Evolutionary conservation across 164 flowering plant genomes (phyloP).

Genomic region (Dillenia suffruticosa): DNA sequence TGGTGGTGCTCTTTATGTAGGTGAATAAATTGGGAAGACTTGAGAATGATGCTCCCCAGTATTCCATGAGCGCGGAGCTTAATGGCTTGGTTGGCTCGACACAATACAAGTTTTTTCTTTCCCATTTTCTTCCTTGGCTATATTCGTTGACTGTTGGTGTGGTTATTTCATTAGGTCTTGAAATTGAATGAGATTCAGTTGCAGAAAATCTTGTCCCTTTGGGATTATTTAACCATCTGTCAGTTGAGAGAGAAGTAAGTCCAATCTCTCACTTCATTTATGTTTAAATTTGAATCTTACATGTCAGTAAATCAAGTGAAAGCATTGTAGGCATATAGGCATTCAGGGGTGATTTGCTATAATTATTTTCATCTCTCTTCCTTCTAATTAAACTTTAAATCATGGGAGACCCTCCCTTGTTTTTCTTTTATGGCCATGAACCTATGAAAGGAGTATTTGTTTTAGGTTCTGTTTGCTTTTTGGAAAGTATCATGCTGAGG

Average conservation of each 20-base stretch:
- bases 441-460: no score
- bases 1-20: slow-evolving; percentile 23
- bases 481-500: no score
- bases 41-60: slow-evolving; percentile 67
- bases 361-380: not conserved
- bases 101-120: not conserved
- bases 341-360: no score
- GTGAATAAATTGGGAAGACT: slow-evolving; percentile 71
- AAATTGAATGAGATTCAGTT: slow-evolving; percentile 65
- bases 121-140: not conserved
- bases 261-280: not conserved
- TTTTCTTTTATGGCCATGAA: no score
- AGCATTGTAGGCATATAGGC: no score
- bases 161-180: slow-evolving; percentile 35
- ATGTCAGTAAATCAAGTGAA: no score
- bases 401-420: no score
- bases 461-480: no score
- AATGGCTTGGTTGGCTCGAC: slow-evolving; percentile 48
- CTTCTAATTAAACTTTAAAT: not conserved
- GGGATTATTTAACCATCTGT: slow-evolving; percentile 51
- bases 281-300: no score
- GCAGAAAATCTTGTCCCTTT: slow-evolving; percentile 52
- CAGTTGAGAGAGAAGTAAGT: slow-evolving; percentile 76
- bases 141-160: not conserved
- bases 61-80: slow-evolving; percentile 53